Base-by-base conservation (phyloP, 2,329 filamentous ascomycete genomes). In the Dactylellina drechsleri region DNA sequence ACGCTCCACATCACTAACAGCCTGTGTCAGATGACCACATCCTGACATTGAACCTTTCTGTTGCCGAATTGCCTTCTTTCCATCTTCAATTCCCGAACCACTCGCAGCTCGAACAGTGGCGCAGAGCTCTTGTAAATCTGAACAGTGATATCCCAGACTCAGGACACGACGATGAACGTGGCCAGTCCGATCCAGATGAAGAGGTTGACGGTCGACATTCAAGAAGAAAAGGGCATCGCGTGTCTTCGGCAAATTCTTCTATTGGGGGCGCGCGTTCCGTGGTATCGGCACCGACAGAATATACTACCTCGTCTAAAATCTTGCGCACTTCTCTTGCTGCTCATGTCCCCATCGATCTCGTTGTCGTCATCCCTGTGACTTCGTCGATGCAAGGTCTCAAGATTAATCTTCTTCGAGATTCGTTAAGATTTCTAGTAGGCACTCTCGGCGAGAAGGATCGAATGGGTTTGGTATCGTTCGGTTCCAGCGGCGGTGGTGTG, bases 361-460 rank as follows among this genome's bases (percentile, higher is more conserved):
- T 99, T 0, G 92, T 98, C 0, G 95, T 99, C 20, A 93, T 99
- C 40, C 95, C 95, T 0, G 93, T 99, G 4, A 98, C 95, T 0
- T 96, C 94, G 0, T 98, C 95, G 0, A 99, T 98, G 94, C 95
- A 98, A 82, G 95, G 95, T n/a, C 88, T 99, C 75, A 99, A 99
- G 84, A 97, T 98, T 80, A 96, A 94, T 76, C 86, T 99, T 0
- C 88, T 99, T 13, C 90, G 93, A 49, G 95, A 99, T 82, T 91
- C 94, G 0, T 86, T 99, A 41, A 92, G 91, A 72, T 99, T 98
- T 81, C 90, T 99, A 82, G 92, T 99, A 1, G 87, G 90, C 78
- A 94, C 89, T 56, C 88, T 99, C 0, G 95, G 95, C 36, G 93
- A 97, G 78, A 88, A 93, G 64, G 95, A 99, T 81, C 91, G 95